Conservation (phyloP, 2,329 filamentous ascomycete species). For the Xylariaceae sp. region DNA sequence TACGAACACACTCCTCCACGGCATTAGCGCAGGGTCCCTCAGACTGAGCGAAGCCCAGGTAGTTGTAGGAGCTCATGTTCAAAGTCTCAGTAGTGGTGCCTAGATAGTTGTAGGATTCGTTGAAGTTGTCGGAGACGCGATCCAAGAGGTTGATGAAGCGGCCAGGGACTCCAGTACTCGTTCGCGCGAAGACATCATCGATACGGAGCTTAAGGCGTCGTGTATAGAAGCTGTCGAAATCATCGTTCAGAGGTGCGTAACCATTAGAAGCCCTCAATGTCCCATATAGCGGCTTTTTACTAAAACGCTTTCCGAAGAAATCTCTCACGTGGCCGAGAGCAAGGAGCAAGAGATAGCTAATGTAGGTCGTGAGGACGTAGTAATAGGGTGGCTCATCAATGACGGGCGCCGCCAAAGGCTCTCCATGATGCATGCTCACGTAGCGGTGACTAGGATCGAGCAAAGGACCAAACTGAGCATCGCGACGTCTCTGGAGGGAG, state of each 20-base stretch:
- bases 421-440: constrained; percentile 79
- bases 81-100: constrained; percentile 90
- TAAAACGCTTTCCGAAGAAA: constrained; percentile 96
- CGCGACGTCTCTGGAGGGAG: constrained; percentile 66
- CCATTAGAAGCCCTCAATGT: constrained; percentile 79
- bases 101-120: constrained; percentile 80
- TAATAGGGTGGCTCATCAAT: constrained; percentile 97
- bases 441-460: constrained; percentile 77
- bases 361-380: constrained; percentile 94
- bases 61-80: constrained; percentile 99
- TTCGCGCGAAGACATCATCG: constrained; percentile 93
- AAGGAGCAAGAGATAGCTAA: constrained; percentile 95
- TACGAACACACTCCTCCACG: constrained; percentile 77
- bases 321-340: constrained; percentile 92
- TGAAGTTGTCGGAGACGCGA: constrained; percentile 85
- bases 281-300: constrained; percentile 72
- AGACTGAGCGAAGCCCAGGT: constrained; percentile 95
- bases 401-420: constrained; percentile 72
- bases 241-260: constrained; percentile 91
- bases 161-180: constrained; percentile 88
- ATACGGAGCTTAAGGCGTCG: constrained; percentile 87
- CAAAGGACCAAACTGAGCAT: constrained; percentile 89
- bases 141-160: constrained; percentile 91
- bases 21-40: constrained; percentile 94
- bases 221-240: constrained; percentile 99